Evolutionary conservation across 148 eudicot genomes (phyloP).

Genomic region (Gaultheria prostrata): DNA sequence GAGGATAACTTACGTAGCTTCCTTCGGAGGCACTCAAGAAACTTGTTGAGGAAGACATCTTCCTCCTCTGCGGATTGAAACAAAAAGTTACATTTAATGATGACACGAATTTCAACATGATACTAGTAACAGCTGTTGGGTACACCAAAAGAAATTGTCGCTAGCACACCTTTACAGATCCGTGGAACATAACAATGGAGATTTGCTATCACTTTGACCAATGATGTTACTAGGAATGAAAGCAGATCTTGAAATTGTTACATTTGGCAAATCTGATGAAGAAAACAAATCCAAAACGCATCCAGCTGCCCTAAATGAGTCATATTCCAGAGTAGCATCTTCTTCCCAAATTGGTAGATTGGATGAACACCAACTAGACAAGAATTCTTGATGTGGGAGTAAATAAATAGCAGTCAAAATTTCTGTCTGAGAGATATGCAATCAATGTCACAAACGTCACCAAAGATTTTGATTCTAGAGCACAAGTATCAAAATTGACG

Average conservation of each 20-base stretch:
- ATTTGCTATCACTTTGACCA: constrained; percentile 95
- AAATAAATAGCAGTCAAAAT: constrained; percentile 58
- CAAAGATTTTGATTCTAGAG: not conserved
- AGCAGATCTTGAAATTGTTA: constrained; percentile 36
- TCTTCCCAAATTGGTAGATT: constrained; percentile 67
- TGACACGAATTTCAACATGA: constrained; percentile 7
- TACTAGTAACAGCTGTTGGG: not conserved
- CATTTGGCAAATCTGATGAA: constrained; percentile 24
- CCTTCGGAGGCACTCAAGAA: constrained; percentile 57
- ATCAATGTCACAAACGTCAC: constrained; percentile 5
- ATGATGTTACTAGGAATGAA: constrained; percentile 44
- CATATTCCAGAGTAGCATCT: constrained; percentile 75
- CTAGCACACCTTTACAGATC: constrained; percentile 68
- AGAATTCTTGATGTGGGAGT: constrained; percentile 69
- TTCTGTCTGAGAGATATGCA: constrained; percentile 63
- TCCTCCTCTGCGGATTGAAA: constrained; percentile 66
- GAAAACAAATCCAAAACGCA: constrained; percentile 49
- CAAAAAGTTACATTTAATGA: constrained; percentile 16
- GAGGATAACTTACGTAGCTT: constrained; percentile 36
- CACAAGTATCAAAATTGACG: not conserved
- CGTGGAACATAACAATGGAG: constrained; percentile 95
- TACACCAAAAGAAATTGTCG: constrained; percentile 7
- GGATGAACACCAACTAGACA: constrained; percentile 94
- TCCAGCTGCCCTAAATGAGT: constrained; percentile 59
- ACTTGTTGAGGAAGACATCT: constrained; percentile 77